Conservation (phyloP, 1,139 yeast species). For the Magnusiomyces fungicola region DNA sequence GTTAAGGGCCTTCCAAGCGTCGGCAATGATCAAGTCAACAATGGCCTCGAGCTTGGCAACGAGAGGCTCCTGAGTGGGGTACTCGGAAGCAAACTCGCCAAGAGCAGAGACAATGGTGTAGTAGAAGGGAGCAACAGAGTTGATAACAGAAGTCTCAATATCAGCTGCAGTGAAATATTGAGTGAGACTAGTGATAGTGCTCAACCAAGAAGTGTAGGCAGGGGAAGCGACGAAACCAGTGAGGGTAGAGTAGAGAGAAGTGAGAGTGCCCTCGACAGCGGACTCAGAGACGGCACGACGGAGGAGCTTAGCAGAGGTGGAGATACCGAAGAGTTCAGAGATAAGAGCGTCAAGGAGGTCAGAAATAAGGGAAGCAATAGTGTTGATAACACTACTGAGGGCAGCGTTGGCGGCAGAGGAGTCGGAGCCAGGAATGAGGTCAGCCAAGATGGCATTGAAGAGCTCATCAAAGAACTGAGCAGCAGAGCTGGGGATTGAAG, state of each 20-base stretch:
- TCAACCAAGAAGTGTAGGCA: background rate
- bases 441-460: background rate
- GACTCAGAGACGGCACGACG: background rate
- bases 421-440: background rate
- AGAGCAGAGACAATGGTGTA: background rate
- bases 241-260: background rate
- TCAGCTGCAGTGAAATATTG: background rate
- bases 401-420: background rate
- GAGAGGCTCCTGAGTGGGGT: background rate
- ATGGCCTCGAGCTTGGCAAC: background rate
- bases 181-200: background rate
- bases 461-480: background rate
- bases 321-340: slow-evolving; percentile 1
- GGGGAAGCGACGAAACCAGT: background rate
- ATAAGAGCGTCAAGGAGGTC: background rate
- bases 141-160: background rate
- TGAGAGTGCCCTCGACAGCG: background rate
- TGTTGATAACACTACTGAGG: background rate
- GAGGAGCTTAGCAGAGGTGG: background rate
- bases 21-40: background rate
- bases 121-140: background rate
- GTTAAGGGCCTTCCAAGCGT: background rate
- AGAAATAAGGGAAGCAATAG: background rate
- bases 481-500: too few species aligned
- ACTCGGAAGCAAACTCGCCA: background rate